These are phyloP conservation scores for Fusarium papillatum DNA, from an alignment of 2,329 filamentous ascomycete genomes.

Conservation along the genomic window DNA sequence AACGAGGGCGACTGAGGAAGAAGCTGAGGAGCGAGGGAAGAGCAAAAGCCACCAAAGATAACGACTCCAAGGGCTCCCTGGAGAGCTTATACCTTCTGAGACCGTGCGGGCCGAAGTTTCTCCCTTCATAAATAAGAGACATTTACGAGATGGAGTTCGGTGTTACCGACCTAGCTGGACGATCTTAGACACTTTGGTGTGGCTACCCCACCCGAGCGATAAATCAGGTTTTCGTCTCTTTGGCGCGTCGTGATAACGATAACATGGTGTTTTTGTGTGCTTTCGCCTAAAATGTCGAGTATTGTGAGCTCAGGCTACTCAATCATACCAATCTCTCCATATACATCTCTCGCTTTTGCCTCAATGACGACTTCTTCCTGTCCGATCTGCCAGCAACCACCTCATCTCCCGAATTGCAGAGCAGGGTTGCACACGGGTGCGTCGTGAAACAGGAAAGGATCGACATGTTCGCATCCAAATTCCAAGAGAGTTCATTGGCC, in stretches of 20 bases:
- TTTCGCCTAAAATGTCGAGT: not conserved
- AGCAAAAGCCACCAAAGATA: not conserved
- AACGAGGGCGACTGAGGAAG: not conserved
- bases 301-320: not conserved
- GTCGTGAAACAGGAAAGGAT: slow-evolving; percentile 14
- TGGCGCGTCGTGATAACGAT: not conserved
- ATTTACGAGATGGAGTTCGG: slow-evolving; percentile 12
- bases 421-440: slow-evolving; percentile 10
- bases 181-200: slow-evolving; percentile 30
- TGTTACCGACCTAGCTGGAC: not conserved
- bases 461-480: not conserved
- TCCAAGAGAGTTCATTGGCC: not conserved
- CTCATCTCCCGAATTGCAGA: not conserved
- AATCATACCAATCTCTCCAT: not conserved
- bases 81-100: slow-evolving; percentile 13
- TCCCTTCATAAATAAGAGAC: slow-evolving; percentile 9
- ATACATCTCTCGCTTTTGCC: not conserved
- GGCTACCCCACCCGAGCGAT: slow-evolving; percentile 20
- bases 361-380: not conserved
- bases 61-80: not conserved
- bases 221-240: slow-evolving; percentile 2
- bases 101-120: slow-evolving; percentile 29
- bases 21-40: not conserved
- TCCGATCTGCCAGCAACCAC: not conserved
- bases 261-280: not conserved